phyloP scores from a whole-genome alignment of 352 stramenopile genomes.

The Phytophthora multivora region DNA sequence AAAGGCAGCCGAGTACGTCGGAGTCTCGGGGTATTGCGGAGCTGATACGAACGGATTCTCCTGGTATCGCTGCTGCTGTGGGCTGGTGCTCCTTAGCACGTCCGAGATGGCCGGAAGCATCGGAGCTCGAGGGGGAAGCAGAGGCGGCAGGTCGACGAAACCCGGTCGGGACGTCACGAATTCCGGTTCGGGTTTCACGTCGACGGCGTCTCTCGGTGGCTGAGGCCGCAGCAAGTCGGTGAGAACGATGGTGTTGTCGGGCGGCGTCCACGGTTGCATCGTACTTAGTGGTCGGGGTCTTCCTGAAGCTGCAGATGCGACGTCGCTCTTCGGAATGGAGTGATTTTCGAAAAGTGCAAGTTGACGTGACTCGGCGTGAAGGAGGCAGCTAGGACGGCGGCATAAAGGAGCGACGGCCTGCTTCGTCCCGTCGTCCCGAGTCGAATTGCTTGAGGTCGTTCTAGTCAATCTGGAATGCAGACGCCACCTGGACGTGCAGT shows the following conservation, averaged over 20 bases:
- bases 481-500: constrained; percentile 24
- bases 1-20: constrained; percentile 21
- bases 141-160: constrained; percentile 15
- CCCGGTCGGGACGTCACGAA: constrained; percentile 10
- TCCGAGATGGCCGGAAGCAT: constrained; percentile 25
- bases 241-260: constrained; percentile 19
- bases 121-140: constrained; percentile 18
- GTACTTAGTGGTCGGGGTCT: background rate
- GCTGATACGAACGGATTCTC: background rate
- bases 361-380: constrained; percentile 27
- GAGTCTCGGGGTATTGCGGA: background rate
- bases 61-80: constrained; percentile 7
- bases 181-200: constrained; percentile 16
- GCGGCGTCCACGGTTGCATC: constrained; percentile 27
- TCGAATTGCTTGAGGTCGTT: constrained; percentile 19
- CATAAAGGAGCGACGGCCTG: constrained; percentile 19
- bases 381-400: constrained; percentile 1
- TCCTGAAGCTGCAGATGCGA: constrained; percentile 2
- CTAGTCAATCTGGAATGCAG: constrained; percentile 7
- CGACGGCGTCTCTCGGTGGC: constrained; percentile 4
- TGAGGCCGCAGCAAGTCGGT: constrained; percentile 17
- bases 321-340: background rate
- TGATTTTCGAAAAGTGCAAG: constrained; percentile 29
- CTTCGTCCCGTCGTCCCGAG: constrained; percentile 29
- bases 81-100: constrained; percentile 15